These are phyloP conservation scores for Apiospora saccharicola DNA, from an alignment of 2,329 filamentous ascomycete species.

Conservation along the genomic window DNA sequence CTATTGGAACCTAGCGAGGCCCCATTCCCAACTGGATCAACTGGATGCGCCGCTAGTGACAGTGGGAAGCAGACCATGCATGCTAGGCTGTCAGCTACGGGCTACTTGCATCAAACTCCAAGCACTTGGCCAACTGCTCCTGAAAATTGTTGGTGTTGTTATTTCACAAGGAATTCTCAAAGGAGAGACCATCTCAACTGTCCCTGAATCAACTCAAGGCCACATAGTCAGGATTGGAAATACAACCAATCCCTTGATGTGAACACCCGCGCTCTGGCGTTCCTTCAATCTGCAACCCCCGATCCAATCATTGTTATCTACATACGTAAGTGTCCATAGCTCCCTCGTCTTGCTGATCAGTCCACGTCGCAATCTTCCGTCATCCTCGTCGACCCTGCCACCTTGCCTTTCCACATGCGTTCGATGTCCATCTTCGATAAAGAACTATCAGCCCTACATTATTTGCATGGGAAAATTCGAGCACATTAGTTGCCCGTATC, in stretches of 20 bases:
- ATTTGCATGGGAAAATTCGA: background rate
- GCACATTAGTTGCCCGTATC: background rate
- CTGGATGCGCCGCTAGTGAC: conserved; percentile 12
- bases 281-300: background rate
- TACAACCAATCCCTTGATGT: conserved; percentile 10
- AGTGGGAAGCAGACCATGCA: background rate
- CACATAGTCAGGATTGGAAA: background rate
- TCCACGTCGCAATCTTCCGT: conserved; percentile 1
- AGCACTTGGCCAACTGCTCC: conserved; percentile 1
- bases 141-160: background rate
- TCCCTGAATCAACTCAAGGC: background rate
- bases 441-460: background rate
- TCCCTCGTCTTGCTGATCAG: background rate
- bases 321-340: conserved; percentile 17
- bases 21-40: background rate
- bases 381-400: background rate
- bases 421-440: background rate
- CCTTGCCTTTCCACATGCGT: background rate
- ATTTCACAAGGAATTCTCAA: background rate
- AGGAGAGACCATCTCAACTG: background rate
- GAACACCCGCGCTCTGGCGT: background rate
- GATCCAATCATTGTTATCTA: background rate
- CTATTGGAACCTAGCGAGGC: background rate
- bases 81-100: background rate
- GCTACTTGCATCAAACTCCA: background rate